Evolutionary conservation across 768 basidiomycete species (phyloP), one percentile per base, ranked within the genome.

Genomic region (Dioszegia hungarica): DNA sequence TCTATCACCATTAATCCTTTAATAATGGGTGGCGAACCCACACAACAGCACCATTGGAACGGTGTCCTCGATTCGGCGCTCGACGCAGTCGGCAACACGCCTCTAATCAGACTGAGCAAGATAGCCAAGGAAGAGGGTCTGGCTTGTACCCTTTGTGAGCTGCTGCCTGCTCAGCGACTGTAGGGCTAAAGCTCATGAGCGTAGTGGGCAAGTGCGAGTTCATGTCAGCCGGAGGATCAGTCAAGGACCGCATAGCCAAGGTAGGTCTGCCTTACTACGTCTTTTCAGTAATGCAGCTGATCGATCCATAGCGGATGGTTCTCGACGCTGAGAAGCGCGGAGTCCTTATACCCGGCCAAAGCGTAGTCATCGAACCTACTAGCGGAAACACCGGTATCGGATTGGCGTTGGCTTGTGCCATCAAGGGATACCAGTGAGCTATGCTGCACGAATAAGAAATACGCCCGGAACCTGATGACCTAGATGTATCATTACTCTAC

Each of bases 231-330:
- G 95, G 94, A 10, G 94, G 94, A 2, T 91, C 88, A 2, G 87
- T 97, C 57, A 99, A 99, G 79, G 94, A 98, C 73, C 81, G 93
- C 57, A 94, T 98, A 51, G 93, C 92, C 25, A 93, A 90, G 62
- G 77, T 76, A 25, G 24, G 60, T 48, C 9, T 24, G 5, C 17
- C 9, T n/a, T n/a, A 14, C 12, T 11, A 17, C 11, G 17, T 1
- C 6, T 0, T 12, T 28, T 10, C 20, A 27, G 17, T 10, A 36
- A 34, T 37, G 59, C 2, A 36, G 29, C 38, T 22, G 37, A 31
- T 36, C 3, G 10, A n/a, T 15, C 14, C 27, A 27, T 11, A 72
- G 75, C 85, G 90, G 11, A 99, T 99, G 94, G 84, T 98, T 1
- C 86, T 91, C 62, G 83, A 86, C n/a, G 95, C 94, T 5, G 95